Evolutionary conservation across 2,329 filamentous ascomycete species (phyloP).

Genomic region (Diaporthe australafricana): DNA sequence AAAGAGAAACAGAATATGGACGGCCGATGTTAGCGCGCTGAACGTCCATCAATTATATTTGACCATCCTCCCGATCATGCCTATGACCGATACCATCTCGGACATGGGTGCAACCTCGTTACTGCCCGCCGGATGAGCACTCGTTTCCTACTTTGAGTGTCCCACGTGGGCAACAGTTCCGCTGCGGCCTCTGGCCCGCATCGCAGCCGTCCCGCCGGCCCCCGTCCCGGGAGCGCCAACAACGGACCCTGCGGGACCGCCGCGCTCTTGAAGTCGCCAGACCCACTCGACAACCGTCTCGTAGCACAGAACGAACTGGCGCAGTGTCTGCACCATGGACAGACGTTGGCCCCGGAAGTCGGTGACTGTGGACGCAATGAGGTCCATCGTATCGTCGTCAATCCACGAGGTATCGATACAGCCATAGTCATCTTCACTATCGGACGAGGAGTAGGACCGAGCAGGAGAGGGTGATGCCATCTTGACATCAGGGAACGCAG

Average conservation of each 20-base stretch:
- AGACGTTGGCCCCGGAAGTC: slow-evolving; percentile 89
- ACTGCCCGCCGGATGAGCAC: too few species aligned
- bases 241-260: slow-evolving; percentile 39
- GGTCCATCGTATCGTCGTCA: slow-evolving; percentile 76
- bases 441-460: slow-evolving; percentile 15
- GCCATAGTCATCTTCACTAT: slow-evolving; percentile 36
- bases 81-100: not conserved
- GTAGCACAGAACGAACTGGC: slow-evolving; percentile 96
- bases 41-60: not conserved
- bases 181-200: slow-evolving; percentile 33
- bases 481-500: slow-evolving; percentile 45
- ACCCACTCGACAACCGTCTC: slow-evolving; percentile 95
- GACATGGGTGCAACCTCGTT: not conserved
- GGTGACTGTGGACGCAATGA: slow-evolving; percentile 88
- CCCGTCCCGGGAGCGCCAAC: slow-evolving; percentile 35
- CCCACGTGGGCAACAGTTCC: slow-evolving; percentile 35
- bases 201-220: slow-evolving; percentile 34
- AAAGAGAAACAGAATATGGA: not conserved
- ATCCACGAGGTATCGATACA: slow-evolving; percentile 71
- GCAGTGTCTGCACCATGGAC: slow-evolving; percentile 95
- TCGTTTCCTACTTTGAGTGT: slow-evolving; percentile 19
- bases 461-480: slow-evolving; percentile 37
- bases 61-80: not conserved
- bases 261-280: slow-evolving; percentile 57
- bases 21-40: not conserved